A percentile compares a stretch with the other conserved stretches of the same genome.
phyloP scores from a whole-genome alignment of 352 stramenopile species.

The Globisporangium mamillatum region DNA sequence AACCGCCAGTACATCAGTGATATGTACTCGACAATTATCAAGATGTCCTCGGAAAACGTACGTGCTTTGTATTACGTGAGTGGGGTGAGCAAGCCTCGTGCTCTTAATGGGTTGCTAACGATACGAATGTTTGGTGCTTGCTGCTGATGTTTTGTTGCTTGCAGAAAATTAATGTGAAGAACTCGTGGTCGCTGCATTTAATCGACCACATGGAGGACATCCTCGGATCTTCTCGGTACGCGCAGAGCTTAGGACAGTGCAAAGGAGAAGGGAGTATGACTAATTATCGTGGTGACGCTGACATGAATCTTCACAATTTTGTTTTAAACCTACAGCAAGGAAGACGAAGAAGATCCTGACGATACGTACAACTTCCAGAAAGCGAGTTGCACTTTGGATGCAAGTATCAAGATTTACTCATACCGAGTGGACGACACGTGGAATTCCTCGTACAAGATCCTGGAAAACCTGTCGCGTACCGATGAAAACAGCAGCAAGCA shows the following conservation, averaged over 20 bases:
- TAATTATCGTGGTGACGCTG: not conserved
- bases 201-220: conserved; percentile 98
- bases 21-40: conserved; percentile 92
- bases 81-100: not conserved
- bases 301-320: not conserved
- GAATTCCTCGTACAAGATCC: conserved; percentile 95
- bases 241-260: not conserved
- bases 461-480: conserved; percentile 95
- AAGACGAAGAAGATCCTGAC: conserved; percentile 35
- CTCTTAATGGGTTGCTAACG: not conserved
- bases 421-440: conserved; percentile 98
- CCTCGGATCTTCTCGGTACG: conserved; percentile 66
- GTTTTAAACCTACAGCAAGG: conserved; percentile 11
- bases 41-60: conserved; percentile 91
- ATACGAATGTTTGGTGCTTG: not conserved
- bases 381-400: conserved; percentile 97
- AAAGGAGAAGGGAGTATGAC: not conserved
- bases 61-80: conserved; percentile 3
- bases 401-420: conserved; percentile 98
- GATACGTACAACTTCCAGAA: conserved; percentile 96
- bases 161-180: conserved; percentile 97
- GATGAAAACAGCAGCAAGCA: conserved; percentile 40
- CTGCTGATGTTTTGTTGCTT: not conserved
- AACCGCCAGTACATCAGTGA: conserved; percentile 85
- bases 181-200: conserved; percentile 95